Evolutionary conservation across 2,329 filamentous ascomycete species (phyloP).

Genomic region (Hypoxylon sp.): DNA sequence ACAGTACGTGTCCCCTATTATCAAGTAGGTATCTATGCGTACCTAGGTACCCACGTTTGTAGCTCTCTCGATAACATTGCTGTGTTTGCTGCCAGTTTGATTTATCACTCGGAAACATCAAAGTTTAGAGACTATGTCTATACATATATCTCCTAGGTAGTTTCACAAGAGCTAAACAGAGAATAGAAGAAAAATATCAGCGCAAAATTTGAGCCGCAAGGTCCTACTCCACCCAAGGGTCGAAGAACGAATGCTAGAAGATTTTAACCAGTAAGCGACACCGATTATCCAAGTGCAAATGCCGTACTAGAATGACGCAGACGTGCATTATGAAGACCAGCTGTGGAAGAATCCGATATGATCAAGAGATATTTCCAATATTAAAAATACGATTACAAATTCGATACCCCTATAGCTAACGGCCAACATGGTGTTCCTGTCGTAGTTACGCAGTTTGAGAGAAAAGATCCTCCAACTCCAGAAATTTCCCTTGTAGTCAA

Average conservation of each 20-base stretch:
- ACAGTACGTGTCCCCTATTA: too few relatives aligned
- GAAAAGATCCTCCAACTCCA: neutral
- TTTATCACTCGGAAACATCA: neutral
- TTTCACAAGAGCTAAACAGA: neutral
- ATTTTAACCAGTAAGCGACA: neutral
- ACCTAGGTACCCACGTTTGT: too few relatives aligned
- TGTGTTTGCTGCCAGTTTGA: neutral
- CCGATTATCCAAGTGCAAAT: neutral
- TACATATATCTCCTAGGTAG: neutral
- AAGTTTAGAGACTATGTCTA: neutral
- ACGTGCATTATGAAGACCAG: neutral
- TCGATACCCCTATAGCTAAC: neutral
- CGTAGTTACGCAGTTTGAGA: neutral
- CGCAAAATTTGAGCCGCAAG: neutral
- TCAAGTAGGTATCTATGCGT: too few relatives aligned
- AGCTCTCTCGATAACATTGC: neutral
- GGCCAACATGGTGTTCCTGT: neutral
- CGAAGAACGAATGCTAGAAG: neutral
- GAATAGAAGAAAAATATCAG: neutral
- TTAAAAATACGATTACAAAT: neutral
- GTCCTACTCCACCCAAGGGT: neutral
- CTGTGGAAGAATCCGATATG: neutral
- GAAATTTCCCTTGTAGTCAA: neutral
- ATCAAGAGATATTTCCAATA: neutral
- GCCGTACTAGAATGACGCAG: neutral